A percentile compares a stretch with the other conserved stretches of the same genome.
Conservation (phyloP, 257 asterid species). For the Petunia axillaris region DNA sequence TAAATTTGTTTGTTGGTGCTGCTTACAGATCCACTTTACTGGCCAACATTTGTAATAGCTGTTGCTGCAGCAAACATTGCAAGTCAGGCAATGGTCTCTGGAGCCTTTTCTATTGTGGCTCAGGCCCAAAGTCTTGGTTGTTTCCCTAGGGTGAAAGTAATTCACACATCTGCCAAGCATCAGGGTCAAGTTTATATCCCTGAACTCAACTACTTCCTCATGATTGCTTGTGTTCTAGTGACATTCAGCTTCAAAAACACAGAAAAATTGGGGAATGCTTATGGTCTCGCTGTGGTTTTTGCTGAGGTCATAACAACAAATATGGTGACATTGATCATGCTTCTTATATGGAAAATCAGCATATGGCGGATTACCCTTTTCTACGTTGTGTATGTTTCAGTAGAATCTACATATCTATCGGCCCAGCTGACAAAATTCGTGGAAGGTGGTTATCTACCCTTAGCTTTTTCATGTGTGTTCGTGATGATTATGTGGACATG, state of each 20-base stretch:
- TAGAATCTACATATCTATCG: constrained; percentile 49
- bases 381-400: constrained; percentile 37
- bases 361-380: constrained; percentile 50
- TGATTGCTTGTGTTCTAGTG: constrained; percentile 62
- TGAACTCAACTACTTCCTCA: constrained; percentile 52
- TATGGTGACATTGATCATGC: constrained; percentile 56
- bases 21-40: constrained; percentile 49
- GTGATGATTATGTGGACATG: constrained; percentile 59
- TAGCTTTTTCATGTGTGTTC: constrained; percentile 49
- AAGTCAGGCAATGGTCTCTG: constrained; percentile 79
- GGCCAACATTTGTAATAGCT: constrained; percentile 78
- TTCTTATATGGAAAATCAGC: constrained; percentile 61
- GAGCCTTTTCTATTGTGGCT: constrained; percentile 57
- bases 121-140: constrained; percentile 64
- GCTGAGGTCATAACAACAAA: constrained; percentile 67
- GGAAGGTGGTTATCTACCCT: constrained; percentile 67
- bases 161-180: no score
- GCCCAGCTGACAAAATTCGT: constrained; percentile 60
- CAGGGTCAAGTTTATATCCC: no score
- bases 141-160: constrained; percentile 66
- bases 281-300: constrained; percentile 66
- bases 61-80: constrained; percentile 69
- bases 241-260: constrained; percentile 55
- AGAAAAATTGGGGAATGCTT: constrained; percentile 57
- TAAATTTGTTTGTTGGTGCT: no score